Evolutionary conservation across 768 basidiomycete species (phyloP).

Genomic region (Boletus rubroflammeus): DNA sequence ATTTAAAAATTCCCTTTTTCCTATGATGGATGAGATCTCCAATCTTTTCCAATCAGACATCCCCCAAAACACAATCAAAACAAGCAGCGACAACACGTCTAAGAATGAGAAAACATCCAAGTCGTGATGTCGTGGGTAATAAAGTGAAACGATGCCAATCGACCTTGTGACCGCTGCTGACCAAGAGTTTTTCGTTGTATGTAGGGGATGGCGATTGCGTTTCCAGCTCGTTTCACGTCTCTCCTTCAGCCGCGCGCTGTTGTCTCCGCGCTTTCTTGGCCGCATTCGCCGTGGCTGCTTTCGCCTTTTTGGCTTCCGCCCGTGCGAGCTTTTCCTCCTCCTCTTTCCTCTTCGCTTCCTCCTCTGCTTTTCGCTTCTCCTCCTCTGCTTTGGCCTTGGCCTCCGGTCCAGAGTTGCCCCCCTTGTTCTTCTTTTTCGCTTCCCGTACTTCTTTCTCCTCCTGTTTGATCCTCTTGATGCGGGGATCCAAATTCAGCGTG

Average conservation of each 20-base stretch:
- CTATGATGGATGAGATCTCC: not conserved
- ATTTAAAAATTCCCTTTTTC: not conserved
- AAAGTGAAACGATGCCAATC: not conserved
- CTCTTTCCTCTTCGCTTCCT: slow-evolving; percentile 72
- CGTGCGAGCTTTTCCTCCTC: slow-evolving; percentile 75
- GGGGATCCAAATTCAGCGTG: slow-evolving; percentile 80
- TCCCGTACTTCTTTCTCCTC: slow-evolving; percentile 94
- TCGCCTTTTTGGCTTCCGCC: slow-evolving; percentile 80
- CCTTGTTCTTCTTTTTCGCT: slow-evolving; percentile 74
- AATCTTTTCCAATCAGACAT: slow-evolving; percentile 3
- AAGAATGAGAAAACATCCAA: not conserved
- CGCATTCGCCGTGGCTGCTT: slow-evolving; percentile 81
- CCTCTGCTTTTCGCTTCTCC: slow-evolving; percentile 63
- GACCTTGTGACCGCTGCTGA: not conserved
- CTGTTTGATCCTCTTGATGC: slow-evolving; percentile 95
- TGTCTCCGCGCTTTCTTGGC: slow-evolving; percentile 85
- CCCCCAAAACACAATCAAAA: slow-evolving; percentile 1
- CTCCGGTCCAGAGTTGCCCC: slow-evolving; percentile 39
- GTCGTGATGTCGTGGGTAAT: slow-evolving; percentile 3
- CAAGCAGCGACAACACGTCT: slow-evolving; percentile 4
- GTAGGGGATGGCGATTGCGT: not conserved
- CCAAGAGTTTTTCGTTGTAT: not conserved
- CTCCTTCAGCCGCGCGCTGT: slow-evolving; percentile 49
- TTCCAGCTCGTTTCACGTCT: slow-evolving; percentile 5
- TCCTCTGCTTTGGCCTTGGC: slow-evolving; percentile 51